Evolutionary conservation across 306 rosid genomes (phyloP).

Genomic region (Trifolium subterraneum): DNA sequence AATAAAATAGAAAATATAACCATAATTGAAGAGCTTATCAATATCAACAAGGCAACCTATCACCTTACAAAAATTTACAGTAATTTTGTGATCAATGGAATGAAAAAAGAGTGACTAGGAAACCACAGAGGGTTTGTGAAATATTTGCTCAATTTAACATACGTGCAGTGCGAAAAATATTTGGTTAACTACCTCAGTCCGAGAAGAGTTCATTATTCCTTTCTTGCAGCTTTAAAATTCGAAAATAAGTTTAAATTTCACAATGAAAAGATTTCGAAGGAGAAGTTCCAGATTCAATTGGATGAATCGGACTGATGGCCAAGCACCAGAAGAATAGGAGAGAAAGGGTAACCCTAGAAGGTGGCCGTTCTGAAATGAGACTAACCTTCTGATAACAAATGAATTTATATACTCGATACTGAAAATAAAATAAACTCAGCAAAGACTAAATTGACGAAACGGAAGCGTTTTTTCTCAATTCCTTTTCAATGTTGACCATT

Average conservation of each 20-base stretch:
- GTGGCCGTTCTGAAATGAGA: background rate
- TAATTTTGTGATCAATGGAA: background rate
- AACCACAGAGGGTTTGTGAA: background rate
- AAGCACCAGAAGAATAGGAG: constrained; percentile 3
- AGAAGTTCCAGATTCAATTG: constrained; percentile 25
- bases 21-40: constrained; percentile 11
- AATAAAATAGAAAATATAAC: background rate
- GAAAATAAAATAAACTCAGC: constrained; percentile 4
- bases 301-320: background rate
- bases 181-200: constrained; percentile 41
- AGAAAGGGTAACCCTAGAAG: constrained; percentile 30
- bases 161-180: background rate
- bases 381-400: constrained; percentile 18
- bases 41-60: constrained; percentile 13
- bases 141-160: background rate
- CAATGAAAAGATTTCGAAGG: constrained; percentile 7
- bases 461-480: constrained; percentile 8
- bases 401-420: constrained; percentile 6
- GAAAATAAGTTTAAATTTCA: background rate
- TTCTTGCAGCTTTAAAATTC: constrained; percentile 23
- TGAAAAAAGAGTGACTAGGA: background rate
- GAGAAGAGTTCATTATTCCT: constrained; percentile 34
- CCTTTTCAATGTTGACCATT: background rate
- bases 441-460: constrained; percentile 3
- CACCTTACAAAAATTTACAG: background rate